Evolutionary conservation across 2,329 filamentous ascomycete genomes (phyloP).

Genomic region (Aspergillus luchuensis): DNA sequence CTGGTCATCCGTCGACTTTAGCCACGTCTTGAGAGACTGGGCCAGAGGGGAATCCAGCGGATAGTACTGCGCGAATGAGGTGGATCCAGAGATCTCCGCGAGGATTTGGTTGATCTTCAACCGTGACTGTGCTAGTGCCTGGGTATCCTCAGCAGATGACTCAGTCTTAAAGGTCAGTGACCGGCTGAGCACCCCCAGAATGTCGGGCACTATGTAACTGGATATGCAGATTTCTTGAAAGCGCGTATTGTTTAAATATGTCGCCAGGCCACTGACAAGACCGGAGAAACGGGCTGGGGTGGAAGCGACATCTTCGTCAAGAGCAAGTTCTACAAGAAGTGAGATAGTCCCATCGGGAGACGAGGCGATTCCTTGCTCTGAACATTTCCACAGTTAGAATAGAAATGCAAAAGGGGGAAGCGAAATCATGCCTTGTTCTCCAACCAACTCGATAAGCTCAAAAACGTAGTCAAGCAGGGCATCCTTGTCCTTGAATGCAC

Average conservation of each 20-base stretch:
- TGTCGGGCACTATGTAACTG: slow-evolving; percentile 33
- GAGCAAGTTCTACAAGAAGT: slow-evolving; percentile 37
- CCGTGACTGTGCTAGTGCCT: slow-evolving; percentile 38
- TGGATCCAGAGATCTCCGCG: slow-evolving; percentile 43
- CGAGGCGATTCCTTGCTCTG: slow-evolving; percentile 38
- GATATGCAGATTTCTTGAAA: slow-evolving; percentile 43
- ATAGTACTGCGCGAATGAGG: slow-evolving; percentile 41
- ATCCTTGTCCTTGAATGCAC: slow-evolving; percentile 33
- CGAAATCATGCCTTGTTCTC: slow-evolving; percentile 40
- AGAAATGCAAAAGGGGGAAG: neutral
- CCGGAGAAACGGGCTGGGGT: slow-evolving; percentile 35
- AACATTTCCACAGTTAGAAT: slow-evolving; percentile 11
- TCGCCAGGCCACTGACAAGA: slow-evolving; percentile 35
- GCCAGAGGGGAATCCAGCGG: slow-evolving; percentile 42
- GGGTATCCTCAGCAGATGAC: slow-evolving; percentile 37
- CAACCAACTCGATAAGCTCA: slow-evolving; percentile 43
- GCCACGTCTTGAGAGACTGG: slow-evolving; percentile 43
- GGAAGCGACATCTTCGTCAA: slow-evolving; percentile 28
- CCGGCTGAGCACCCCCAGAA: slow-evolving; percentile 36
- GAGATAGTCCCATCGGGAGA: slow-evolving; percentile 40
- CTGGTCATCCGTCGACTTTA: slow-evolving; percentile 43
- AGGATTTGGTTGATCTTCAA: slow-evolving; percentile 45
- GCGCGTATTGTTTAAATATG: slow-evolving; percentile 40
- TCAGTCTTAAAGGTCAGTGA: slow-evolving; percentile 33
- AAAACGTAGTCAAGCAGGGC: slow-evolving; percentile 40